phyloP scores from a whole-genome alignment of 768 basidiomycete genomes.

The Cystobasidium ongulense region DNA sequence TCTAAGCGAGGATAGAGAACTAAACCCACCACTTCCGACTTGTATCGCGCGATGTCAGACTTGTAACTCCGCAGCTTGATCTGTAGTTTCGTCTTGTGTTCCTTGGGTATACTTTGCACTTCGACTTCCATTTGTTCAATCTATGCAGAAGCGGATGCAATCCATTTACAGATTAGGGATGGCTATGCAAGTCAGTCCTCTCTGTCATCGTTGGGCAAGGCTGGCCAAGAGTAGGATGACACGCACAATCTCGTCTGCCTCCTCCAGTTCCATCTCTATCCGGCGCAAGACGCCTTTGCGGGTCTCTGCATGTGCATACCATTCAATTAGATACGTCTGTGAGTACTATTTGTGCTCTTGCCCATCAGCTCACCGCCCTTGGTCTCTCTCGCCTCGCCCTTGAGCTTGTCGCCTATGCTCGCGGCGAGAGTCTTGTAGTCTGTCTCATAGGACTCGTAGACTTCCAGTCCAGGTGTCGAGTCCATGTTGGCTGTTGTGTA shows the following conservation, averaged over 20 bases:
- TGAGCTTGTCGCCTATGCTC: constrained; percentile 21
- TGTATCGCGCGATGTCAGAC: constrained; percentile 63
- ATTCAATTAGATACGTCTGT: neutral
- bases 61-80: constrained; percentile 67
- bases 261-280: constrained; percentile 91
- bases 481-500: constrained; percentile 3
- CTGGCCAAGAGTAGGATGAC: neutral
- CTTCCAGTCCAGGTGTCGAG: constrained; percentile 28
- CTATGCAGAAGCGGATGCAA: no score
- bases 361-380: constrained; percentile 17
- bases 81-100: constrained; percentile 68
- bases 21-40: constrained; percentile 55
- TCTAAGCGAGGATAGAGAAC: no score
- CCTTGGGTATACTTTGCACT: constrained; percentile 76
- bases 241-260: constrained; percentile 90
- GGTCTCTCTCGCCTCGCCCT: constrained; percentile 23
- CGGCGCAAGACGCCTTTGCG: constrained; percentile 69
- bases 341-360: neutral
- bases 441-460: constrained; percentile 30
- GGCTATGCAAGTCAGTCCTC: no score
- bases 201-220: neutral
- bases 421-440: constrained; percentile 18
- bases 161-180: no score
- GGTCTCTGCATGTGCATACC: constrained; percentile 55
- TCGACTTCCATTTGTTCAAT: constrained; percentile 99